phyloP scores from a whole-genome alignment of 768 basidiomycete species.

The Rhizopogon rudus region DNA sequence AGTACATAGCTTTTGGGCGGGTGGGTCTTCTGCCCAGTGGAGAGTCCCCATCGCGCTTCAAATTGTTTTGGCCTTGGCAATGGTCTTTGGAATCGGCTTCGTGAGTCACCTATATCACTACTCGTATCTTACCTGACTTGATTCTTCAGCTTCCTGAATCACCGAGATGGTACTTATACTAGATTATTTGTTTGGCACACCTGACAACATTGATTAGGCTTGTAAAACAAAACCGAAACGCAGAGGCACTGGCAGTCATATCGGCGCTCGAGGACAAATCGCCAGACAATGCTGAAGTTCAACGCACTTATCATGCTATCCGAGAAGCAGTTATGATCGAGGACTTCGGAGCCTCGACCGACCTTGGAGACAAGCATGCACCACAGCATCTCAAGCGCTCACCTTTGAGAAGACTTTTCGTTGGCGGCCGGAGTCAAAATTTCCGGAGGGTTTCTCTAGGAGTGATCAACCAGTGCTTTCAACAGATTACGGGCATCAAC shows the following conservation, averaged over 20 bases:
- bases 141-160: slow-evolving; percentile 49
- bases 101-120: slow-evolving; percentile 28
- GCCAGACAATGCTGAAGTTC: slow-evolving; percentile 39
- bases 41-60: slow-evolving; percentile 59
- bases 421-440: slow-evolving; percentile 53
- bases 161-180: slow-evolving; percentile 42
- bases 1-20: slow-evolving; percentile 41
- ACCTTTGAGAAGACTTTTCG: slow-evolving; percentile 49
- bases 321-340: slow-evolving; percentile 48
- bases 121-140: slow-evolving; percentile 1
- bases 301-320: slow-evolving; percentile 49
- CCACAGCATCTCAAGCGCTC: slow-evolving; percentile 4
- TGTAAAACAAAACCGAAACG: slow-evolving; percentile 46
- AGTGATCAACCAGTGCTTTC: slow-evolving; percentile 58
- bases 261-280: slow-evolving; percentile 55
- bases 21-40: slow-evolving; percentile 52
- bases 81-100: slow-evolving; percentile 44
- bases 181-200: not conserved
- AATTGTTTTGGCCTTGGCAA: slow-evolving; percentile 48
- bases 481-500: slow-evolving; percentile 67
- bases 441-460: slow-evolving; percentile 54
- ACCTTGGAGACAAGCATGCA: not conserved
- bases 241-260: slow-evolving; percentile 56
- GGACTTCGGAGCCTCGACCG: slow-evolving; percentile 7
- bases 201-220: slow-evolving; percentile 33